Conservation (phyloP, 805 yeast species). For the Ogataea wickerhamii region DNA sequence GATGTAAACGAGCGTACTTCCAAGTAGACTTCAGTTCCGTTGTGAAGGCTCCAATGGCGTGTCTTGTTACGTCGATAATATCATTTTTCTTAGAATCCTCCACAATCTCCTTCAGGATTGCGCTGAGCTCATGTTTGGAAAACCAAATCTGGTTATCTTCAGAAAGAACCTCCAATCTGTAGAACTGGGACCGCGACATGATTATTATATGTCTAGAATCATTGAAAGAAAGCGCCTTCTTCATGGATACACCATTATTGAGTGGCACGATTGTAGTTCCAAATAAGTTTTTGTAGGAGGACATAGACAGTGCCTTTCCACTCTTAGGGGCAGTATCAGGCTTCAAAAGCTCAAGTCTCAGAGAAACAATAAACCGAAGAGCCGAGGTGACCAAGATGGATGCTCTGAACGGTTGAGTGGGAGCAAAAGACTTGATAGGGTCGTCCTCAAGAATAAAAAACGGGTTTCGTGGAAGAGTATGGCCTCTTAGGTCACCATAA, state of each 20-base stretch:
- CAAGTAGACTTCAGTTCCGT: slow-evolving; percentile 50
- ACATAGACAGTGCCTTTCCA: slow-evolving; percentile 58
- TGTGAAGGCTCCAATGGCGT: slow-evolving; percentile 52
- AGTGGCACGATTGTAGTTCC: slow-evolving; percentile 63
- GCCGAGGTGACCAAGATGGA: slow-evolving; percentile 64
- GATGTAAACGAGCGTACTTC: slow-evolving; percentile 43
- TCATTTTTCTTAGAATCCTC: slow-evolving; percentile 35
- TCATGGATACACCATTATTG: slow-evolving; percentile 38
- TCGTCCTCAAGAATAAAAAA: slow-evolving; percentile 72
- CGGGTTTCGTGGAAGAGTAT: slow-evolving; percentile 73
- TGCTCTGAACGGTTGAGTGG: slow-evolving; percentile 65
- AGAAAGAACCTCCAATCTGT: slow-evolving; percentile 46
- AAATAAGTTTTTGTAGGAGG: slow-evolving; percentile 61
- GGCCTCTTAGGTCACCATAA: slow-evolving; percentile 61
- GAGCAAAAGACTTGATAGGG: slow-evolving; percentile 55
- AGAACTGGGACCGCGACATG: slow-evolving; percentile 48
- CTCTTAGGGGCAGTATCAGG: slow-evolving; percentile 56
- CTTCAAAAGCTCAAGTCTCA: slow-evolving; percentile 49
- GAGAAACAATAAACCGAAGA: slow-evolving; percentile 58
- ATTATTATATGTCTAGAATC: slow-evolving; percentile 49
- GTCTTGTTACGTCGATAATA: slow-evolving; percentile 37
- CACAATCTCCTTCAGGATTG: slow-evolving; percentile 41
- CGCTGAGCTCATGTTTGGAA: slow-evolving; percentile 47
- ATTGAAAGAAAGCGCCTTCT: slow-evolving; percentile 28
- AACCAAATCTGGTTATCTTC: slow-evolving; percentile 46